A percentile compares a stretch with the other conserved stretches of the same genome.
These are phyloP conservation scores for Sequoia sempervirens DNA, from an alignment of 75 land plant species.

Conservation along the genomic window DNA sequence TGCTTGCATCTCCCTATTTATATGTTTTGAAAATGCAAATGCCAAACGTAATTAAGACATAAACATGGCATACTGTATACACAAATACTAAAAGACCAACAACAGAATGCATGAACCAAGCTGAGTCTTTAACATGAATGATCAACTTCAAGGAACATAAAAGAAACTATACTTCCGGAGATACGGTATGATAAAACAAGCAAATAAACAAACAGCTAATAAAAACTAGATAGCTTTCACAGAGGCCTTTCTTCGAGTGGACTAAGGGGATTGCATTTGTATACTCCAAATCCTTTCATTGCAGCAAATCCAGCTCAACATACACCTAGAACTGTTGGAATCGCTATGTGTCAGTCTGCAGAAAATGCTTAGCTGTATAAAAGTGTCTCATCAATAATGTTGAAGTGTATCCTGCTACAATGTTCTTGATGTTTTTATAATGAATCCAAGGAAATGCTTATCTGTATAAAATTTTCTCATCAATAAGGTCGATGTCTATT, in stretches of 20 bases:
- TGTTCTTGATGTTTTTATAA: constrained; percentile 32
- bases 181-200: not conserved
- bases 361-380: not conserved
- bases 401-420: constrained; percentile 20
- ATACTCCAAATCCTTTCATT: not conserved
- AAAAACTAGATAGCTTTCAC: not conserved
- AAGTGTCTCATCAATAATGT: constrained; percentile 17
- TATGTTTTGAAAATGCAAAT: not conserved
- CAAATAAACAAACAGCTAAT: not conserved
- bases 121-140: not conserved
- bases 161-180: not conserved
- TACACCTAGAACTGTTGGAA: not conserved
- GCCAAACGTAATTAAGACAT: not conserved
- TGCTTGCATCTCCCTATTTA: not conserved
- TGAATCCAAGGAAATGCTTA: constrained; percentile 19
- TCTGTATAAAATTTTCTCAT: not conserved
- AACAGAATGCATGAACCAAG: not conserved
- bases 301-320: not conserved
- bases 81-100: not conserved
- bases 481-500: constrained; percentile 30
- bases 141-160: not conserved
- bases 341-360: not conserved
- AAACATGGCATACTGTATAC: not conserved
- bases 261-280: not conserved
- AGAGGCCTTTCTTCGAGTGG: not conserved